Conservation (phyloP, 139 green algal species). For the Eudorina sp. region DNA sequence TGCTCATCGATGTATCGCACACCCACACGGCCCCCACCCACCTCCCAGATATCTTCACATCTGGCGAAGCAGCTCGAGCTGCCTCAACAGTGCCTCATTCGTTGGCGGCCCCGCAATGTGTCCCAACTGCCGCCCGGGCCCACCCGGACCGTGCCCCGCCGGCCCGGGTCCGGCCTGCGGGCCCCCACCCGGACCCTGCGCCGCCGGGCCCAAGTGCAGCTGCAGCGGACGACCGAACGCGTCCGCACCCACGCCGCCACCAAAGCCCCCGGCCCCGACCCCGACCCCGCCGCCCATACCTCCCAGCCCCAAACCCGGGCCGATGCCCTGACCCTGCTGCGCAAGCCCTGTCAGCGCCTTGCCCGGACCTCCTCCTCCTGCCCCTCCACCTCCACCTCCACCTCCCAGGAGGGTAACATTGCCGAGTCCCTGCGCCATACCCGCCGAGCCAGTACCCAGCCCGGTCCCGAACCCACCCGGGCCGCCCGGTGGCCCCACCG, state of each 20-base stretch:
- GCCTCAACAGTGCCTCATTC: constrained; percentile 27
- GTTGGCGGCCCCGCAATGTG: constrained; percentile 22
- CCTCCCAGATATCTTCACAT: too few species aligned
- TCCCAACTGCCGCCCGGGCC: not conserved
- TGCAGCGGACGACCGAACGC: not conserved
- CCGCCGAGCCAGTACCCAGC: not conserved
- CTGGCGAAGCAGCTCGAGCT: constrained; percentile 40
- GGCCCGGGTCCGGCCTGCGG: not conserved
- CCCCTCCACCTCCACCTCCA: not conserved
- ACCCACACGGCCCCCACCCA: too few species aligned
- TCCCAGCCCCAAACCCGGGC: not conserved
- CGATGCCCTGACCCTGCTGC: not conserved
- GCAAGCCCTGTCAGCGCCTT: not conserved
- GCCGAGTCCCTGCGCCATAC: not conserved
- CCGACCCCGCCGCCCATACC: not conserved
- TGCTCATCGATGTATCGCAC: too few species aligned
- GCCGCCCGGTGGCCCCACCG: not conserved
- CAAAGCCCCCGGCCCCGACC: not conserved
- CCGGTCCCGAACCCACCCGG: not conserved
- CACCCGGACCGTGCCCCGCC: not conserved
- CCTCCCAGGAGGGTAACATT: not conserved
- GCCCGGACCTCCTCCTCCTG: not conserved
- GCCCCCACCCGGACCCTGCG: not conserved
- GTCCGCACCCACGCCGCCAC: not conserved
- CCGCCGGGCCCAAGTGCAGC: not conserved